Percentiles rank a stretch among this genome's conserved stretches.
Evolutionary conservation across 805 yeast genomes (phyloP).

Genomic region (Zygosaccharomyces lentus): DNA sequence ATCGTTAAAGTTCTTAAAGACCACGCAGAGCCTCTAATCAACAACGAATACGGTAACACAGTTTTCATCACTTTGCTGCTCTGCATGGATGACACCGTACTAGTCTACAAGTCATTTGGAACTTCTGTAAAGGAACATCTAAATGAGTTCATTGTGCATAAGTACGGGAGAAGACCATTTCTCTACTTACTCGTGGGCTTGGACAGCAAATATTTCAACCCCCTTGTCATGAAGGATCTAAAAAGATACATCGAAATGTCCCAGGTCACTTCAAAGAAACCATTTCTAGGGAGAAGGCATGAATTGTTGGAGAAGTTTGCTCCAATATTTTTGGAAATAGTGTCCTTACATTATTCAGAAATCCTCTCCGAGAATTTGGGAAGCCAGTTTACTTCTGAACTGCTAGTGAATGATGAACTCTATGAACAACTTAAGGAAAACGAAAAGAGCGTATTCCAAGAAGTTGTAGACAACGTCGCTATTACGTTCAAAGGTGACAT

Average conservation of each 20-base stretch:
- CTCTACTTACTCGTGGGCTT: constrained; percentile 74
- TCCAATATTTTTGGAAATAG: constrained; percentile 57
- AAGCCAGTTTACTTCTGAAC: constrained; percentile 76
- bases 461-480: constrained; percentile 53
- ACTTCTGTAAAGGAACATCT: constrained; percentile 47
- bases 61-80: constrained; percentile 75
- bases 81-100: constrained; percentile 91
- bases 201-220: constrained; percentile 78
- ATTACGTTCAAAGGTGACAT: constrained; percentile 65
- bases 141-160: constrained; percentile 57
- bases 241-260: constrained; percentile 57
- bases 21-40: constrained; percentile 70
- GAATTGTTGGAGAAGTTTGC: constrained; percentile 65
- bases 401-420: constrained; percentile 53
- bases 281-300: constrained; percentile 64
- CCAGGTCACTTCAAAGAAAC: constrained; percentile 76
- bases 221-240: constrained; percentile 58
- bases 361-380: constrained; percentile 70
- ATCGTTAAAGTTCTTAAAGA: constrained; percentile 68
- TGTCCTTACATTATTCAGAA: constrained; percentile 47
- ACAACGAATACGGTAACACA: constrained; percentile 80
- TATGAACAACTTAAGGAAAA: constrained; percentile 37
- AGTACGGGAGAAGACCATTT: constrained; percentile 85
- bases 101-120: constrained; percentile 66
- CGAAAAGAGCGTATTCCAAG: constrained; percentile 37